A percentile compares a stretch with the other conserved stretches of the same genome.
Evolutionary conservation across 2,329 filamentous ascomycete species (phyloP).

Genomic region (Colletotrichum costaricense): DNA sequence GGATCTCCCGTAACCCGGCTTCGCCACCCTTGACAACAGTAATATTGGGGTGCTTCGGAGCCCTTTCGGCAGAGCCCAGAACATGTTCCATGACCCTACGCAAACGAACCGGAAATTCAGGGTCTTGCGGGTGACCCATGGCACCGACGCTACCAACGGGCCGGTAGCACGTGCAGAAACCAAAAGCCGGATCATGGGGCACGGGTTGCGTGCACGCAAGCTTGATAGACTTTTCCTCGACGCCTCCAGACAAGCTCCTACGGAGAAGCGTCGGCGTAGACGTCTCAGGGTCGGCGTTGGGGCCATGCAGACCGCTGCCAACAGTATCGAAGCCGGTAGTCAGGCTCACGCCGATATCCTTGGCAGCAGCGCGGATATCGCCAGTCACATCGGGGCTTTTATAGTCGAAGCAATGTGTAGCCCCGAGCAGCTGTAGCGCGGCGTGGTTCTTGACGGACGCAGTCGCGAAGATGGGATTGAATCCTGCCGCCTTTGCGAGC

Average conservation of each 20-base stretch:
- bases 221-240: not conserved
- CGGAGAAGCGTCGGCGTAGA: not conserved
- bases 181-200: not conserved
- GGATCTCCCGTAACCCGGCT: slow-evolving; percentile 1
- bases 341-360: not conserved
- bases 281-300: not conserved
- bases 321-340: slow-evolving; percentile 5
- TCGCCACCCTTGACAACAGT: slow-evolving; percentile 4
- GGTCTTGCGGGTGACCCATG: slow-evolving; percentile 10
- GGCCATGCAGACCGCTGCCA: not conserved
- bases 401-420: slow-evolving; percentile 49
- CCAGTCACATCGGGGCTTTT: not conserved
- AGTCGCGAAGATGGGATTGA: slow-evolving; percentile 45
- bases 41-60: slow-evolving; percentile 14
- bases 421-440: slow-evolving; percentile 45
- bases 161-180: slow-evolving; percentile 14
- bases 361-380: not conserved
- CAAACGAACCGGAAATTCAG: slow-evolving; percentile 3
- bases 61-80: not conserved
- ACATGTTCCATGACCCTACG: not conserved
- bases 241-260: not conserved
- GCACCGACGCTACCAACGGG: not conserved
- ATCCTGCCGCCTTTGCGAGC: slow-evolving; percentile 45
- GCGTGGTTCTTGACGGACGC: slow-evolving; percentile 45
- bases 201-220: slow-evolving; percentile 17